These are phyloP conservation scores for Linum usitatissimum DNA, from an alignment of 345 rosid species.

Conservation along the genomic window DNA sequence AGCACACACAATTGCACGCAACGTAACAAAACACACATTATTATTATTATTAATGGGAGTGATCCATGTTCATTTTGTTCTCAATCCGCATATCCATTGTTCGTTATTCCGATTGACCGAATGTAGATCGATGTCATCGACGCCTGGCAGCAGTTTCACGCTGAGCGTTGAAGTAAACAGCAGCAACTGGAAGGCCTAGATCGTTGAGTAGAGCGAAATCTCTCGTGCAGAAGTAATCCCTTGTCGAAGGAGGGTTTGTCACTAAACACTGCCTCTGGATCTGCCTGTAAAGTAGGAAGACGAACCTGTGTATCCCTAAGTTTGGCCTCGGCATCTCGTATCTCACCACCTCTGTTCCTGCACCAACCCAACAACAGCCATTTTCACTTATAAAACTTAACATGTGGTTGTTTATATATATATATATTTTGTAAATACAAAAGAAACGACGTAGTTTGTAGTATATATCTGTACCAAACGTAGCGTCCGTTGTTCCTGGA, in stretches of 20 bases:
- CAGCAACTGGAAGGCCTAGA: constrained; percentile 64
- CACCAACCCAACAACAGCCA: neutral
- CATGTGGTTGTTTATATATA: too few relatives aligned
- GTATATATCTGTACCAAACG: constrained; percentile 45
- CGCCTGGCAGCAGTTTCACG: constrained; percentile 58
- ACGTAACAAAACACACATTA: too few relatives aligned
- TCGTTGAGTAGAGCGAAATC: constrained; percentile 38
- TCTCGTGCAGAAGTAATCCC: constrained; percentile 47
- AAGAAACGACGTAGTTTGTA: neutral
- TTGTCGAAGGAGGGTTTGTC: constrained; percentile 22
- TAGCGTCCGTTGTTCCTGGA: constrained; percentile 58
- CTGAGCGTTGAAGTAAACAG: constrained; percentile 63
- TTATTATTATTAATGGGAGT: too few relatives aligned
- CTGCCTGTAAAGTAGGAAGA: constrained; percentile 54
- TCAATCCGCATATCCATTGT: too few relatives aligned
- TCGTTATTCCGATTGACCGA: too few relatives aligned
- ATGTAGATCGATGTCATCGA: constrained; percentile 25
- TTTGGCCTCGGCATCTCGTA: constrained; percentile 52
- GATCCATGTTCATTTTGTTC: too few relatives aligned
- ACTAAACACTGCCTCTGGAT: constrained; percentile 25
- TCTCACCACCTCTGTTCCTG: constrained; percentile 53
- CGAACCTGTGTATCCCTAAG: constrained; percentile 60
- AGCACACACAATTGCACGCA: too few relatives aligned
- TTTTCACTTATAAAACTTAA: too few relatives aligned
- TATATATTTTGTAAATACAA: too few relatives aligned